A percentile compares a stretch with the other conserved stretches of the same genome.
Evolutionary conservation across 768 basidiomycete species (phyloP).

Genomic region (Leccinum obscurum): DNA sequence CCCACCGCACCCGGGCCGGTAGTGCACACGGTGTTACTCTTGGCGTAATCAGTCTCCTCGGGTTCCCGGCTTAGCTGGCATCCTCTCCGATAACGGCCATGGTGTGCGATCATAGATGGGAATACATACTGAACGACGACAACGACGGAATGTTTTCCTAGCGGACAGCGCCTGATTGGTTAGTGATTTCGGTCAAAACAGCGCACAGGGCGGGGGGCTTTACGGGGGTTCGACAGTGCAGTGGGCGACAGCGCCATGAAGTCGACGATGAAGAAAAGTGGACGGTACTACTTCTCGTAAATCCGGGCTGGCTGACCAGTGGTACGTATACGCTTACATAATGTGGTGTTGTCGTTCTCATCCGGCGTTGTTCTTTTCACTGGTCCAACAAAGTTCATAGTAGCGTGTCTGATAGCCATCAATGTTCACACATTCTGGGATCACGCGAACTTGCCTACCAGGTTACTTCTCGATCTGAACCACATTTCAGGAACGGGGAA

Average conservation of each 20-base stretch:
- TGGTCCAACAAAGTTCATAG: not conserved
- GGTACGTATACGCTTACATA: not conserved
- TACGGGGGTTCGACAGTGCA: no score
- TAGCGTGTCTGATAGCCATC: not conserved
- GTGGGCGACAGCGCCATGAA: not conserved
- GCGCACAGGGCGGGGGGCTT: no score
- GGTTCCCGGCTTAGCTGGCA: not conserved
- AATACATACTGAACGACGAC: not conserved
- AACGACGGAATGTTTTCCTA: not conserved
- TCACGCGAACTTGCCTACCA: not conserved
- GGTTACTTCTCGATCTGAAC: not conserved
- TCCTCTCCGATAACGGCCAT: not conserved
- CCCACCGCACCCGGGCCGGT: not conserved
- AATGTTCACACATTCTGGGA: not conserved
- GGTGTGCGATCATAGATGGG: not conserved
- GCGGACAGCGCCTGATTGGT: not conserved
- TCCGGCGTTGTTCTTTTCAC: not conserved
- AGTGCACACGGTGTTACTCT: not conserved
- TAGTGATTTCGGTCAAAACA: not conserved
- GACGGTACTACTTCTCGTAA: no score
- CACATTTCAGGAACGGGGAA: not conserved
- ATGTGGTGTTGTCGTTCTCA: not conserved
- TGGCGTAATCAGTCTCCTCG: not conserved
- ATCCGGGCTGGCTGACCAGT: no score
- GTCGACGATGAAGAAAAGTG: not conserved